Evolutionary conservation across 345 rosid genomes (phyloP).

Genomic region (Eucalyptus regnans): DNA sequence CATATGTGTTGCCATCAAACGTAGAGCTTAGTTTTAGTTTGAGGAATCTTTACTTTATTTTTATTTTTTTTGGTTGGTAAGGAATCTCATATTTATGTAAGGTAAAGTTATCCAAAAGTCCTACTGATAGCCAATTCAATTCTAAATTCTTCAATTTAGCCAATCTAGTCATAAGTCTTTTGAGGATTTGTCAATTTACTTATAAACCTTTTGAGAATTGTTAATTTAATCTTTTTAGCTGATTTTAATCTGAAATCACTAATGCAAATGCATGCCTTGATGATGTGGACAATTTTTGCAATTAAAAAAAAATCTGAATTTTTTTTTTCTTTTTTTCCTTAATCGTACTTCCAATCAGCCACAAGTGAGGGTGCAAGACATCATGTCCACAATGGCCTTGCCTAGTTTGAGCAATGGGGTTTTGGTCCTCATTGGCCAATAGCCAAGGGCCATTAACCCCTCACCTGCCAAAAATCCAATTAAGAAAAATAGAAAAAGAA

Average conservation of each 20-base stretch:
- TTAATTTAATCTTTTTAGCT: rapidly evolving
- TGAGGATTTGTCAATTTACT: not conserved
- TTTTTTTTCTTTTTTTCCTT: not conserved
- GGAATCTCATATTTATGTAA: not conserved
- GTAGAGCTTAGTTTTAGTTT: not conserved
- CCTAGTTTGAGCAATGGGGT: not conserved
- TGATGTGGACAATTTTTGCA: rapidly evolving
- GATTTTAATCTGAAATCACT: not conserved
- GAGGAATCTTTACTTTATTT: not conserved
- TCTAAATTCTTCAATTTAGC: not conserved
- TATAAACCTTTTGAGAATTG: not conserved
- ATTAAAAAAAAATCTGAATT: not conserved
- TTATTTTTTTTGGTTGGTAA: not conserved
- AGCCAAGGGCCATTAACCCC: not conserved
- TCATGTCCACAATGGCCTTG: not conserved
- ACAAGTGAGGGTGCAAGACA: not conserved
- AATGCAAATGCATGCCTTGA: rapidly evolving
- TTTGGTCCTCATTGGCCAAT: not conserved
- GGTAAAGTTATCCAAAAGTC: not conserved
- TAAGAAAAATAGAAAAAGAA: not conserved
- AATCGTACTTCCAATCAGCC: not conserved
- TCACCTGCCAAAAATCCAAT: not conserved
- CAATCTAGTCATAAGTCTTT: not conserved
- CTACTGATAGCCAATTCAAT: not conserved
- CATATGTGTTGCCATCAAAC: not conserved